Percentiles rank a stretch among this genome's conserved stretches.
phyloP scores from a whole-genome alignment of 176 grass and related monocot species.

The Coix lacrymajobi region DNA sequence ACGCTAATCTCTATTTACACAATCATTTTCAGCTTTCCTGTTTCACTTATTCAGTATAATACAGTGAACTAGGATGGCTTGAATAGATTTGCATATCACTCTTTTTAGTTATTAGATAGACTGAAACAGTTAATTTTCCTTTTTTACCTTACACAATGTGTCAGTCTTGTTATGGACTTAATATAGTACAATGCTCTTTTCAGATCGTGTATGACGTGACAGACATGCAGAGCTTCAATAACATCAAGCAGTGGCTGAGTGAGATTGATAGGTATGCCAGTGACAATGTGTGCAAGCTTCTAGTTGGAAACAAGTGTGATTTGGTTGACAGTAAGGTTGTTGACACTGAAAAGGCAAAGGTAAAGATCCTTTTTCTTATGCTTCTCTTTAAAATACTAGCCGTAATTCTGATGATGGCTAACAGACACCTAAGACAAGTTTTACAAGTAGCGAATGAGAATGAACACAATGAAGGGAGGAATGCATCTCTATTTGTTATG shows the following conservation, averaged over 20 bases:
- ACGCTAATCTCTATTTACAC: background rate
- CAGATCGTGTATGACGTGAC: slow-evolving; percentile 96
- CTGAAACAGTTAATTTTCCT: background rate
- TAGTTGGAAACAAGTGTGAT: slow-evolving; percentile 94
- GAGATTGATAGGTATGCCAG: slow-evolving; percentile 98
- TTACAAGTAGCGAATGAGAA: background rate
- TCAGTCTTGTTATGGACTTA: background rate
- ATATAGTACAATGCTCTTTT: background rate
- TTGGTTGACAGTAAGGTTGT: slow-evolving; percentile 85
- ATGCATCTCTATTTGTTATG: background rate
- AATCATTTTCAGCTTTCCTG: background rate
- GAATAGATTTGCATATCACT: background rate
- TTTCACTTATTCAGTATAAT: background rate
- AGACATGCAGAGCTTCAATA: slow-evolving; percentile 85
- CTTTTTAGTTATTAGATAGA: background rate
- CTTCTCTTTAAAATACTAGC: background rate
- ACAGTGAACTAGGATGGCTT: background rate
- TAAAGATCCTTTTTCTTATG: background rate
- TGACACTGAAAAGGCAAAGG: slow-evolving; percentile 80
- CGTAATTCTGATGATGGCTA: background rate
- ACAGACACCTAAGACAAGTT: background rate
- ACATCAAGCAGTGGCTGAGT: slow-evolving; percentile 88
- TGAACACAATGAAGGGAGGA: background rate
- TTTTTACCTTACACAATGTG: background rate
- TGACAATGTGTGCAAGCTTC: slow-evolving; percentile 94